Evolutionary conservation across 257 asterid genomes (phyloP).

Genomic region (Penstemon barbatus): DNA sequence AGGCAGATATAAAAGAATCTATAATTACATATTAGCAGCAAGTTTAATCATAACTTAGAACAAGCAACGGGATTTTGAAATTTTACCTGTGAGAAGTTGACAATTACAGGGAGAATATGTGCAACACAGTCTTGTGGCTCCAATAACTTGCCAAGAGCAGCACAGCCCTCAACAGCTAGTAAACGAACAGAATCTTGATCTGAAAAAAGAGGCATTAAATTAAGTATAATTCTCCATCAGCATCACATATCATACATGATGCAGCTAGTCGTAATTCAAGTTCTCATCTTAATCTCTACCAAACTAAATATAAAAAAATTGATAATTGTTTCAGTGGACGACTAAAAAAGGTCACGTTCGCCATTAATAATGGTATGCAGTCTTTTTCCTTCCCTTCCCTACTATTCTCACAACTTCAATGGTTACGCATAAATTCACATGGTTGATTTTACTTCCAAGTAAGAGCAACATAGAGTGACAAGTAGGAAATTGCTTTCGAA

Average conservation of each 20-base stretch:
- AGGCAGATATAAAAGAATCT: neutral
- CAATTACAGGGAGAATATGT: conserved; percentile 86
- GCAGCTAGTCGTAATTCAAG: neutral
- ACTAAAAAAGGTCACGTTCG: neutral
- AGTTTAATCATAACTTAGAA: conserved; percentile 14
- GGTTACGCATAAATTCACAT: neutral
- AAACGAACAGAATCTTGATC: conserved; percentile 94
- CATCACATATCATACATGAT: neutral
- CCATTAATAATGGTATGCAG: neutral
- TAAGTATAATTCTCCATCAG: neutral
- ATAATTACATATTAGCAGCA: conserved; percentile 15
- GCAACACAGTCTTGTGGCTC: conserved; percentile 93
- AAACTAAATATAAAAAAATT: neutral
- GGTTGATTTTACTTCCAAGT: neutral
- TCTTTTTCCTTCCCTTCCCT: neutral
- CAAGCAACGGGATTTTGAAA: conserved; percentile 10
- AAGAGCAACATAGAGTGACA: too few relatives aligned
- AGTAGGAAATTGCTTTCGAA: too few relatives aligned
- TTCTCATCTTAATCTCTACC: neutral
- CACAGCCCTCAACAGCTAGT: conserved; percentile 91
- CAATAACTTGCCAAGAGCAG: conserved; percentile 91
- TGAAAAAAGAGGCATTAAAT: conserved; percentile 25
- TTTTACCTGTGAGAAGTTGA: conserved; percentile 83
- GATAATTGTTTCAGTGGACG: neutral
- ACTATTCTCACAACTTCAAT: neutral